A percentile compares a stretch with the other conserved stretches of the same genome.
Conservation (phyloP, 768 basidiomycete genomes). For the Trametes punicea region DNA sequence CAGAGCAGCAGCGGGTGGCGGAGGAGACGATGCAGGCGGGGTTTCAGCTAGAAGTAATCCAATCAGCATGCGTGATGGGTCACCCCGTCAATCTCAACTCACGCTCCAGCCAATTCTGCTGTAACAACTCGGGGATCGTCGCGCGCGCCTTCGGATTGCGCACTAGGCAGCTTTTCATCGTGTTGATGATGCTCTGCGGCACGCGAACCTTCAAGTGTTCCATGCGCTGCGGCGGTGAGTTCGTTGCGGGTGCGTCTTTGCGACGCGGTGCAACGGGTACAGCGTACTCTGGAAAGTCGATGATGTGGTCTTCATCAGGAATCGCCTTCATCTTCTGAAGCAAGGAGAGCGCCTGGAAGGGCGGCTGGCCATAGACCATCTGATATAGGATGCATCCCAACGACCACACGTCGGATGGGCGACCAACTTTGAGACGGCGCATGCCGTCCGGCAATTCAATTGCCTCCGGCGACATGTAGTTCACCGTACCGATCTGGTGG, state of each 20-base stretch:
- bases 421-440: constrained; percentile 90
- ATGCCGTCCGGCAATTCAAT: constrained; percentile 86
- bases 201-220: constrained; percentile 73
- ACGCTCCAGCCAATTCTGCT: constrained; percentile 77
- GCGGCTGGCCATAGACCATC: constrained; percentile 94
- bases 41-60: constrained; percentile 23
- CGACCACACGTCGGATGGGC: constrained; percentile 97
- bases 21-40: constrained; percentile 29
- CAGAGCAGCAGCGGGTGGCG: constrained; percentile 17
- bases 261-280: constrained; percentile 28
- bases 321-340: constrained; percentile 94
- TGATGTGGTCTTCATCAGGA: constrained; percentile 69
- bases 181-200: constrained; percentile 67
- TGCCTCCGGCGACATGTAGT: constrained; percentile 99
- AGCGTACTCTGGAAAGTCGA: constrained; percentile 78
- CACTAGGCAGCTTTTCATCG: constrained; percentile 78
- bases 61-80: constrained; percentile 2
- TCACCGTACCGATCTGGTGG: constrained; percentile 94
- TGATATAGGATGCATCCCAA: constrained; percentile 97
- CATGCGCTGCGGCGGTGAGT: constrained; percentile 45
- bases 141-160: constrained; percentile 80
- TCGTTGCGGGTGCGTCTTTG: constrained; percentile 32
- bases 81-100: constrained; percentile 22
- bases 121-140: constrained; percentile 83
- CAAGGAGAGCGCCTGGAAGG: constrained; percentile 82